Evolutionary conservation across 2,329 filamentous ascomycete genomes (phyloP).

Genomic region (Sporothrix dimorphospora): DNA sequence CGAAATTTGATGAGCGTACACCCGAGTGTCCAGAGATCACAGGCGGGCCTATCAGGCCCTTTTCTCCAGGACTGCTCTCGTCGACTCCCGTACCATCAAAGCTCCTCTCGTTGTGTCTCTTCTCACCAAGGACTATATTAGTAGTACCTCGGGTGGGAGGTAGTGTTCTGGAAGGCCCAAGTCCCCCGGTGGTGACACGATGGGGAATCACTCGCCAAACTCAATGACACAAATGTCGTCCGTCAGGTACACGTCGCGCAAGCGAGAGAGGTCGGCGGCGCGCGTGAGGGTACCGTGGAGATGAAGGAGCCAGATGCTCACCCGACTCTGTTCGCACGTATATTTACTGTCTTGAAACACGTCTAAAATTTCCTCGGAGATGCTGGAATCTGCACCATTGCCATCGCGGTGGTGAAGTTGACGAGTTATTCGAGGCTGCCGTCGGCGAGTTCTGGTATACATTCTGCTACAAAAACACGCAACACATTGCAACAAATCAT

Average conservation of each 20-base stretch:
- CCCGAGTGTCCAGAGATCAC: not conserved
- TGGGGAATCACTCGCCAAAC: not conserved
- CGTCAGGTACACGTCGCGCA: not conserved
- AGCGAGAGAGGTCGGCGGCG: not conserved
- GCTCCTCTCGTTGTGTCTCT: not conserved
- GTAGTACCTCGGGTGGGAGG: not conserved
- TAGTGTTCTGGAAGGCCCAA: not conserved
- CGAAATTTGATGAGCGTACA: not conserved
- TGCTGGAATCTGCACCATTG: too few relatives aligned
- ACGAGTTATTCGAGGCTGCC: too few relatives aligned
- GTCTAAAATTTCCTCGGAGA: too few relatives aligned
- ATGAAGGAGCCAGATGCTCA: not conserved
- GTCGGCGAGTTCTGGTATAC: too few relatives aligned
- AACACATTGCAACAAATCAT: too few relatives aligned
- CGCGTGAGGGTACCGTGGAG: not conserved
- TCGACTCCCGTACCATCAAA: not conserved
- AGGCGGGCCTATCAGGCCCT: not conserved
- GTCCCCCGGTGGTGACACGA: not conserved
- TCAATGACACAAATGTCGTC: not conserved
- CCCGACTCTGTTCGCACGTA: not conserved
- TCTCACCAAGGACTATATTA: not conserved
- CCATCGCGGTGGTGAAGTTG: too few relatives aligned
- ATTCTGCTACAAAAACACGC: too few relatives aligned
- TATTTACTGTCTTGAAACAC: not conserved
- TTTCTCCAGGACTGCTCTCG: not conserved